Evolutionary conservation across 2,329 filamentous ascomycete genomes (phyloP).

Genomic region (Coleophoma eucalyptorum): DNA sequence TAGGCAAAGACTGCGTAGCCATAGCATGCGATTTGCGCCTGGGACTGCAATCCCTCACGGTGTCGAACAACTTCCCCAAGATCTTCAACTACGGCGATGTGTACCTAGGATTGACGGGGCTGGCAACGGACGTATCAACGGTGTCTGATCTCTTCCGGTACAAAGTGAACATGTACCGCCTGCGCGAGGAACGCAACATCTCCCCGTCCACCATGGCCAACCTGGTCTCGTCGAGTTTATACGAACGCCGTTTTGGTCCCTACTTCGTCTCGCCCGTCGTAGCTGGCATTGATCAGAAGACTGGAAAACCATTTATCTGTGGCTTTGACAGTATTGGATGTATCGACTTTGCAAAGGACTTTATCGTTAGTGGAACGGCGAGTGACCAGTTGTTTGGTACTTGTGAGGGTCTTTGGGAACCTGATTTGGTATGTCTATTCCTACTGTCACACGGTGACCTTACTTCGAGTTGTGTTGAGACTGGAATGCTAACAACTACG

Average conservation of each 20-base stretch:
- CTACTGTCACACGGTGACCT: not conserved
- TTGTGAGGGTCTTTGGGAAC: slow-evolving; percentile 97
- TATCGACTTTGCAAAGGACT: slow-evolving; percentile 99
- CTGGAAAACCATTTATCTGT: slow-evolving; percentile 94
- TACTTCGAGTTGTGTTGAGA: too few species aligned
- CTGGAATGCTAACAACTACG: not conserved
- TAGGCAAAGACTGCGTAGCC: slow-evolving; percentile 98
- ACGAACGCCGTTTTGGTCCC: slow-evolving; percentile 93
- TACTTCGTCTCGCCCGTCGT: slow-evolving; percentile 96
- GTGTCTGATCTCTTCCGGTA: slow-evolving; percentile 97
- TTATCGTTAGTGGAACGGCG: slow-evolving; percentile 95
- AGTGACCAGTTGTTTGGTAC: slow-evolving; percentile 98
- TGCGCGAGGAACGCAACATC: slow-evolving; percentile 96
- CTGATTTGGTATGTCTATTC: slow-evolving; percentile 71
- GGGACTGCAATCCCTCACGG: slow-evolving; percentile 91
- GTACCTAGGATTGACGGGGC: slow-evolving; percentile 91
- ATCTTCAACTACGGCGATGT: slow-evolving; percentile 97
- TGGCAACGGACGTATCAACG: slow-evolving; percentile 92
- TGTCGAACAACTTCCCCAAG: slow-evolving; percentile 99
- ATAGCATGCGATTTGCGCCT: slow-evolving; percentile 99
- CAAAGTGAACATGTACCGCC: slow-evolving; percentile 99
- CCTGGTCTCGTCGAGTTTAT: slow-evolving; percentile 84
- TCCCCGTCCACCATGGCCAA: slow-evolving; percentile 94
- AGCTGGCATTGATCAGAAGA: slow-evolving; percentile 91
- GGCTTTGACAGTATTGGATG: slow-evolving; percentile 99